Percentiles rank a stretch among this genome's conserved stretches.
These are phyloP conservation scores for Acanthochlamys bracteata DNA, from an alignment of 106 monocot species.

Conservation along the genomic window DNA sequence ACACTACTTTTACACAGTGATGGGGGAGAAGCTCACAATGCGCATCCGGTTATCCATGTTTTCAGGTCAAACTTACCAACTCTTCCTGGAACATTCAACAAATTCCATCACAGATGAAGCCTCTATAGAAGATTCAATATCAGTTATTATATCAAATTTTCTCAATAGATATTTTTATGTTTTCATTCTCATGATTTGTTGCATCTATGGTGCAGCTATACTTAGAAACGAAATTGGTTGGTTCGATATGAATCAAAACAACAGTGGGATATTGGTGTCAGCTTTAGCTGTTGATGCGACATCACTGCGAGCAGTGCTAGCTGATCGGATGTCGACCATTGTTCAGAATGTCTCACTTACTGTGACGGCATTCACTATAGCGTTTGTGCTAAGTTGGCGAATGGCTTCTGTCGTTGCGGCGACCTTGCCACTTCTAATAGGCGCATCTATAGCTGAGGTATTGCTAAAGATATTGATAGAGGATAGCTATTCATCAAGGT, in stretches of 20 bases:
- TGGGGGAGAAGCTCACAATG: constrained; percentile 37
- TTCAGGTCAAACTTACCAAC: constrained; percentile 18
- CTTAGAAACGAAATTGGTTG: constrained; percentile 30
- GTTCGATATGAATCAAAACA: constrained; percentile 32
- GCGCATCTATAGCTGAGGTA: constrained; percentile 37
- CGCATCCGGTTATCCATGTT: constrained; percentile 25
- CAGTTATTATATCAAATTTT: too few species aligned
- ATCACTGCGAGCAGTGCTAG: constrained; percentile 19
- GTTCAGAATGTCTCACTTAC: constrained; percentile 27
- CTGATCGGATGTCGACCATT: constrained; percentile 30
- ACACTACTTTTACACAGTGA: constrained; percentile 29
- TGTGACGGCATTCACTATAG: constrained; percentile 26
- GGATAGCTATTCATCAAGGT: too few species aligned
- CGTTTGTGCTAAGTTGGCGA: constrained; percentile 32
- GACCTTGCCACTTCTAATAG: constrained; percentile 29
- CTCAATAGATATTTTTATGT: too few species aligned
- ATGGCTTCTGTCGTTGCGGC: constrained; percentile 27
- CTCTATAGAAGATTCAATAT: too few species aligned
- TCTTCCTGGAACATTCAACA: too few species aligned
- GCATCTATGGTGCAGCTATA: constrained; percentile 15
- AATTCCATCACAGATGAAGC: neutral
- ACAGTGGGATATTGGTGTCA: constrained; percentile 20
- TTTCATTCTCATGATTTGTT: too few species aligned
- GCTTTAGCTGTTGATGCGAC: constrained; percentile 35
- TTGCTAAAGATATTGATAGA: neutral